Evolutionary conservation across 257 asterid species (phyloP).

Genomic region (Solanum clarkiae): DNA sequence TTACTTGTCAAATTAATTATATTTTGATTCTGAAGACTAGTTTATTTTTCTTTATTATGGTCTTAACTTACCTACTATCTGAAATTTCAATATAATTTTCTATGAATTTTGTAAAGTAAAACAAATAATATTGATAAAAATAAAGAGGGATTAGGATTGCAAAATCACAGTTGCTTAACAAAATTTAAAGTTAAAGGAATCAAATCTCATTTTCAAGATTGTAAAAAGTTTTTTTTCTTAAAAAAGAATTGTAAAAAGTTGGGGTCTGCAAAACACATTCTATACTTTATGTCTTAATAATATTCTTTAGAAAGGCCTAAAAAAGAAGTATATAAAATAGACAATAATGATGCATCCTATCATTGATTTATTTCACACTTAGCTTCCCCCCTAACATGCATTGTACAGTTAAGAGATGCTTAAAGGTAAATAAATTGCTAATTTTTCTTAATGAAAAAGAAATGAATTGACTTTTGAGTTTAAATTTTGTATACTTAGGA

Average conservation of each 20-base stretch:
- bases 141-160: not conserved
- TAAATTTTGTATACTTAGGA: not conserved
- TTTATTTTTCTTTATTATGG: not conserved
- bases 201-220: slow-evolving; percentile 18
- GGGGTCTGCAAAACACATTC: slow-evolving; percentile 5
- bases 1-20: not conserved
- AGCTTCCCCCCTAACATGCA: not conserved
- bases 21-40: not conserved
- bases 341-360: not conserved
- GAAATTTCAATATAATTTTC: not conserved
- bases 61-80: not conserved
- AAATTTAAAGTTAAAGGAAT: slow-evolving; percentile 17
- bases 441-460: too few species aligned
- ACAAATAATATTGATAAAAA: not conserved
- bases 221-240: slow-evolving; percentile 1
- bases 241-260: slow-evolving; percentile 4
- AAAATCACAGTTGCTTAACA: slow-evolving; percentile 23
- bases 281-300: not conserved
- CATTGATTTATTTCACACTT: not conserved
- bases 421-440: not conserved
- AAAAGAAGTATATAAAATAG: not conserved
- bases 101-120: not conserved
- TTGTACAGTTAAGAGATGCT: not conserved
- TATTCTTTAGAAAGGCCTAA: slow-evolving; percentile 4
- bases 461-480: not conserved